A percentile compares a stretch with the other conserved stretches of the same genome.
phyloP scores from a whole-genome alignment of 2,329 filamentous ascomycete genomes.

The Hymenoscyphus albidus region DNA sequence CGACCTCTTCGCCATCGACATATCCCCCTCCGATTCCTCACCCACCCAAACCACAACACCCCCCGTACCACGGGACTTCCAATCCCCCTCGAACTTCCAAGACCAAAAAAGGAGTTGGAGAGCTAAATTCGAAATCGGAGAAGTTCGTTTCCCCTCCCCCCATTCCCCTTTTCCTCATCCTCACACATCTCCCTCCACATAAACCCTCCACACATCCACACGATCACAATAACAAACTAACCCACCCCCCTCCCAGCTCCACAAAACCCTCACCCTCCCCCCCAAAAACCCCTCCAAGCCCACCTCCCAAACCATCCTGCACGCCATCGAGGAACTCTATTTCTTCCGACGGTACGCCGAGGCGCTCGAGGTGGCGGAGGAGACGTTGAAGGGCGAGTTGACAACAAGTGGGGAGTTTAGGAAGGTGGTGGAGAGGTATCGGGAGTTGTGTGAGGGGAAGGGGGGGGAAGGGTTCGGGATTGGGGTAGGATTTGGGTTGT shows the following conservation, averaged over 20 bases:
- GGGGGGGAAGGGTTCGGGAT: background rate
- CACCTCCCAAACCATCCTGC: conserved; percentile 31
- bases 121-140: conserved; percentile 31
- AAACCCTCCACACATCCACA: too few relatives aligned
- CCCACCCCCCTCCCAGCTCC: conserved; percentile 22
- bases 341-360: conserved; percentile 31
- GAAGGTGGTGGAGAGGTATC: conserved; percentile 26
- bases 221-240: background rate
- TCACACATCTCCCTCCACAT: background rate
- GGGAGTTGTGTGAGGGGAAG: conserved; percentile 22
- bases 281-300: conserved; percentile 30
- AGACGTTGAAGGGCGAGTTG: conserved; percentile 25
- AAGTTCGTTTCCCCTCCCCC: conserved; percentile 20
- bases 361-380: conserved; percentile 21
- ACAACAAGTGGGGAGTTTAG: conserved; percentile 21
- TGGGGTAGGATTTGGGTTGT: background rate
- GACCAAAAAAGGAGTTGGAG: conserved; percentile 25
- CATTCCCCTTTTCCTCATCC: too few relatives aligned
- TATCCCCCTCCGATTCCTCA: conserved; percentile 38
- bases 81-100: conserved; percentile 30
- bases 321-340: conserved; percentile 36
- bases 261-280: conserved; percentile 27
- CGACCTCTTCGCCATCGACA: conserved; percentile 42
- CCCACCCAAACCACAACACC: conserved; percentile 10
- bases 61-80: conserved; percentile 31